Percentiles rank a stretch among this genome's conserved stretches.
phyloP scores from a whole-genome alignment of 1,139 yeast species.

The Magnusiomyces clavatus region DNA sequence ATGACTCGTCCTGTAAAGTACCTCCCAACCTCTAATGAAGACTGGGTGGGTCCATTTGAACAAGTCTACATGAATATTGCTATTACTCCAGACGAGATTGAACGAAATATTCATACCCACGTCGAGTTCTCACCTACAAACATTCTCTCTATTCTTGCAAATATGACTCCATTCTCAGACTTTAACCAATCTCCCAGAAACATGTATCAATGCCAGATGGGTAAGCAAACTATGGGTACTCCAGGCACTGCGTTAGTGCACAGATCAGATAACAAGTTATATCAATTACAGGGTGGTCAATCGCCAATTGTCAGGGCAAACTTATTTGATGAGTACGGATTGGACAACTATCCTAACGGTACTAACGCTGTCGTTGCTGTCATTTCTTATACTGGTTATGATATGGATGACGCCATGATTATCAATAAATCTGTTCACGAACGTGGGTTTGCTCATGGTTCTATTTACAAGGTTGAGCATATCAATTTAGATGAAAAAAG shows the following conservation, averaged over 20 bases:
- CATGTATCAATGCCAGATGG: constrained; percentile 99
- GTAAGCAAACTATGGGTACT: constrained; percentile 99
- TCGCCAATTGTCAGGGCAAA: constrained; percentile 95
- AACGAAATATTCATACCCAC: constrained; percentile 73
- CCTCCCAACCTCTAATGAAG: constrained; percentile 73
- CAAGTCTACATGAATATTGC: constrained; percentile 97
- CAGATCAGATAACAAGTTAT: constrained; percentile 90
- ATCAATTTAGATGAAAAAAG: constrained; percentile 72
- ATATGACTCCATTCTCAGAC: constrained; percentile 94
- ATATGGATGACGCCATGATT: constrained; percentile 99
- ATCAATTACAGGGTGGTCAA: constrained; percentile 90
- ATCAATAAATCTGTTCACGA: constrained; percentile 95
- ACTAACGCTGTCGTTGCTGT: constrained; percentile 98
- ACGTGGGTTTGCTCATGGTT: constrained; percentile 96
- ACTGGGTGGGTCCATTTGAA: constrained; percentile 93
- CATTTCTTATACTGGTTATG: constrained; percentile 96
- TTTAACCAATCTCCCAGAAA: constrained; percentile 99
- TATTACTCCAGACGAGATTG: constrained; percentile 87
- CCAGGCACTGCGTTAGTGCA: constrained; percentile 94
- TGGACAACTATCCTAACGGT: constrained; percentile 98
- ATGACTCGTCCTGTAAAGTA: constrained; percentile 95
- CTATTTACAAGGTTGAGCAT: constrained; percentile 90
- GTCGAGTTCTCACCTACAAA: constrained; percentile 95
- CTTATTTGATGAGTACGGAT: constrained; percentile 89
- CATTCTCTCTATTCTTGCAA: constrained; percentile 86